Evolutionary conservation across 225 moss, liverwort and hornwort species (phyloP).

Genomic region (Thuidium tamariscinum): DNA sequence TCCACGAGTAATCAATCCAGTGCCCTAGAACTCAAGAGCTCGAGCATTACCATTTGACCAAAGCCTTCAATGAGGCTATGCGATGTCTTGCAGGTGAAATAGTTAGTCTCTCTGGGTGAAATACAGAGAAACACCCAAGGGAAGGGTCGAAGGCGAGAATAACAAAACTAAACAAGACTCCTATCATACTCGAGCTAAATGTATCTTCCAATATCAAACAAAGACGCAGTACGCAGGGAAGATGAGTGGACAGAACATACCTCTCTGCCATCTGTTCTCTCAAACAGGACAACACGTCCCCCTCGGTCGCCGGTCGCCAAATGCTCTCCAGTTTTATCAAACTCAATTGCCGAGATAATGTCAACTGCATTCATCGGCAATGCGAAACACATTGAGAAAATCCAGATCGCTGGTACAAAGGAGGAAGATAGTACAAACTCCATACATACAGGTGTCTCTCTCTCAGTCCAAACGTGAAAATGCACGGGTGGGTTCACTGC

Average conservation of each 20-base stretch:
- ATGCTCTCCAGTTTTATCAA: slow-evolving; percentile 95
- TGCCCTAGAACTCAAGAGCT: background rate
- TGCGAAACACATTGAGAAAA: background rate
- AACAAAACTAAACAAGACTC: background rate
- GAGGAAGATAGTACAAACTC: background rate
- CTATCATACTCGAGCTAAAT: slow-evolving; percentile 3
- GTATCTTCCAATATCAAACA: background rate
- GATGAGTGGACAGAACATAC: slow-evolving; percentile 34
- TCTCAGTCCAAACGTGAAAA: background rate
- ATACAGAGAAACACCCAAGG: slow-evolving; percentile 27
- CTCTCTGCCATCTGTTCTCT: slow-evolving; percentile 97
- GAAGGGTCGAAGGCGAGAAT: slow-evolving; percentile 17
- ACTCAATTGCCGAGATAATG: slow-evolving; percentile 98
- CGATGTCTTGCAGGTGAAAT: background rate
- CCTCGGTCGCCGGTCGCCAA: slow-evolving; percentile 98
- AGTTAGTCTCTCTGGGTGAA: background rate
- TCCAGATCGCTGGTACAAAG: background rate
- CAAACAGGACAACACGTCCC: slow-evolving; percentile 94
- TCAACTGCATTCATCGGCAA: slow-evolving; percentile 61
- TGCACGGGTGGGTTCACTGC: background rate
- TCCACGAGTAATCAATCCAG: background rate
- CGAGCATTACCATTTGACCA: background rate
- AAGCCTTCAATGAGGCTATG: background rate
- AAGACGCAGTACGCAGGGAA: background rate
- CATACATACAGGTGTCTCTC: background rate